Percentiles rank a stretch among this genome's conserved stretches.
Conservation (phyloP, 1,284 basidiomycete species). For the Pseudozyma thailandica region DNA sequence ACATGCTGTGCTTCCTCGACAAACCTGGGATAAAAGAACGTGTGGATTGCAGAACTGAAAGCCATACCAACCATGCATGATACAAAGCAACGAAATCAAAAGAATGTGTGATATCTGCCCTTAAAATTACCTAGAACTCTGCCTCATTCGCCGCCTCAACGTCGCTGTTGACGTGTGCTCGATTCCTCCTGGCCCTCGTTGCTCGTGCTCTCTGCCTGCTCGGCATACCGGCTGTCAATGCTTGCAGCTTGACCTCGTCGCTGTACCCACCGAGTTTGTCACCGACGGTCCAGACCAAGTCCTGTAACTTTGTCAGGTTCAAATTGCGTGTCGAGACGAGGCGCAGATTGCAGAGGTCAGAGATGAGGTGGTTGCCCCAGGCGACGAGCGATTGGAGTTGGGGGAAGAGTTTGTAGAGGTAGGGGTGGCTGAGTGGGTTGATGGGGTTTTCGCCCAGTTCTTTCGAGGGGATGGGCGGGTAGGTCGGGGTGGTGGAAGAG, state of each 20-base stretch:
- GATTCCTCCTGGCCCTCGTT: neutral
- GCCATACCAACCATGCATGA: neutral
- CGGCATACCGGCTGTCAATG: slow-evolving; percentile 13
- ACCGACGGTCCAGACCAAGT: slow-evolving; percentile 22
- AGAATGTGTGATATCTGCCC: slow-evolving; percentile 1
- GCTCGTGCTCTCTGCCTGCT: neutral
- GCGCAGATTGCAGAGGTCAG: slow-evolving; percentile 16
- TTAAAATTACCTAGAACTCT: slow-evolving; percentile 1
- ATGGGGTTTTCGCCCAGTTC: slow-evolving; percentile 44
- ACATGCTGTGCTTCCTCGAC: too few species aligned
- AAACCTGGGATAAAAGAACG: too few species aligned
- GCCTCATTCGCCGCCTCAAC: neutral
- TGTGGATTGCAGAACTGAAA: too few species aligned
- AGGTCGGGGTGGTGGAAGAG: neutral
- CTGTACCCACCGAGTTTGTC: slow-evolving; percentile 23
- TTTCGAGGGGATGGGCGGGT: slow-evolving; percentile 22
- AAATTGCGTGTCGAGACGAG: slow-evolving; percentile 13
- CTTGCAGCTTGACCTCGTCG: slow-evolving; percentile 21
- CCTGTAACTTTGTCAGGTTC: slow-evolving; percentile 21
- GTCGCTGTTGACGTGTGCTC: neutral
- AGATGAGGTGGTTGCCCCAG: slow-evolving; percentile 13
- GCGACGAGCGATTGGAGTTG: slow-evolving; percentile 6
- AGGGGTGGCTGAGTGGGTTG: slow-evolving; percentile 18
- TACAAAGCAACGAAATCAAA: neutral
- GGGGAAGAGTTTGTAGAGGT: slow-evolving; percentile 17